A percentile compares a stretch with the other conserved stretches of the same genome.
phyloP scores from a whole-genome alignment of 176 grass and related monocot genomes.

The Aegilops sharonensis region DNA sequence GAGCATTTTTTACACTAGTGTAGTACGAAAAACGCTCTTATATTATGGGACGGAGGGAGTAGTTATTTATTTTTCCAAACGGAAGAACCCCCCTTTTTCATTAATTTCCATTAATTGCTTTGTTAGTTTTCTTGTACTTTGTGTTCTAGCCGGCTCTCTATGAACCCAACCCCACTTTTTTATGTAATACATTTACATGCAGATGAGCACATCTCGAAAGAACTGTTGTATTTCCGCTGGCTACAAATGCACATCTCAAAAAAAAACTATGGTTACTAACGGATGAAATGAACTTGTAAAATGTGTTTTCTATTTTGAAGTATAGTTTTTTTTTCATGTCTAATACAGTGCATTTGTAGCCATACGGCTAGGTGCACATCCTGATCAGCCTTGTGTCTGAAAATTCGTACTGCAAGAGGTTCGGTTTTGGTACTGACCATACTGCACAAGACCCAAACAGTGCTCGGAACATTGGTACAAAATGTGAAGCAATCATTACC shows the following conservation, averaged over 20 bases:
- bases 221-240: too few relatives aligned
- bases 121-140: background rate
- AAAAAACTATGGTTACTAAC: background rate
- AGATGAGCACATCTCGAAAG: background rate
- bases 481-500: slow-evolving; percentile 1
- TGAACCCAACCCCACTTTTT: background rate
- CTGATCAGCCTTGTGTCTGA: background rate
- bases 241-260: background rate
- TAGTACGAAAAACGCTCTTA: too few relatives aligned
- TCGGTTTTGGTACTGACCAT: background rate
- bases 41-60: too few relatives aligned
- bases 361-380: background rate
- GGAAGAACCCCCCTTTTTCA: too few relatives aligned
- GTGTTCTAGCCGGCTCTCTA: background rate
- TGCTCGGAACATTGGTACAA: background rate
- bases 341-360: slow-evolving; percentile 1
- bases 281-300: background rate
- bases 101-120: background rate
- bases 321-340: background rate
- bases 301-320: background rate
- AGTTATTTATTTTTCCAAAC: too few relatives aligned
- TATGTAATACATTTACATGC: slow-evolving; percentile 8
- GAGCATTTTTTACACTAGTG: too few relatives aligned
- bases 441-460: background rate
- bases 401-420: background rate